Conservation (phyloP, 225 moss, liverwort and hornwort species). For the Neckera pumila region DNA sequence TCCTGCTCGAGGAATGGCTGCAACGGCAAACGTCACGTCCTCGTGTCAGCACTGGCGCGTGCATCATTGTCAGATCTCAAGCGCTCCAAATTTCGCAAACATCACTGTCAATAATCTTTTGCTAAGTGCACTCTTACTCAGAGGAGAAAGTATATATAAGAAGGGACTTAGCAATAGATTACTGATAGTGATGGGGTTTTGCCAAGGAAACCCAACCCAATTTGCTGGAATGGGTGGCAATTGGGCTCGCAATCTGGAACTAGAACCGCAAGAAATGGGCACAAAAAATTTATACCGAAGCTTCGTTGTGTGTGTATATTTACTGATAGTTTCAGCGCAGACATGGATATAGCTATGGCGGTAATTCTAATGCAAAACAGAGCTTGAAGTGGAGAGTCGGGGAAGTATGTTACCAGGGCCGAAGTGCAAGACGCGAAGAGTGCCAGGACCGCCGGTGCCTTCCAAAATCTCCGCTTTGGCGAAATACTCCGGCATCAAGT, state of each 20-base stretch:
- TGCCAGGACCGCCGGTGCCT: background rate
- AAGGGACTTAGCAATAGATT: background rate
- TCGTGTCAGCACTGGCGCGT: background rate
- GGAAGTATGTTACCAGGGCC: background rate
- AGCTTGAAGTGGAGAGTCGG: background rate
- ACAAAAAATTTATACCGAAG: background rate
- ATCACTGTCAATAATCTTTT: background rate
- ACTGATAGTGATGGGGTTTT: background rate
- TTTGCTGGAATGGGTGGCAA: background rate
- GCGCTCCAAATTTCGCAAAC: background rate
- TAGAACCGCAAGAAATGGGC: background rate
- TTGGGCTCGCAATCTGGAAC: background rate
- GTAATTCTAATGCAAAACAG: background rate
- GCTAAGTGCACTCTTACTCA: background rate
- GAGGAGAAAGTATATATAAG: background rate
- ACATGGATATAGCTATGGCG: background rate
- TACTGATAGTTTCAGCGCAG: background rate
- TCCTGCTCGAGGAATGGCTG: conserved; percentile 22
- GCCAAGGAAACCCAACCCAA: background rate
- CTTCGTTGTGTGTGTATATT: background rate
- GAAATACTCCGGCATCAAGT: background rate
- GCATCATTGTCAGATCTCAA: background rate
- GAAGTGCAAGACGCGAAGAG: background rate
- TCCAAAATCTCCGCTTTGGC: background rate
- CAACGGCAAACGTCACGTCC: background rate